Conservation (phyloP, 169 alveolate species). For the Condylostoma magnum region DNA sequence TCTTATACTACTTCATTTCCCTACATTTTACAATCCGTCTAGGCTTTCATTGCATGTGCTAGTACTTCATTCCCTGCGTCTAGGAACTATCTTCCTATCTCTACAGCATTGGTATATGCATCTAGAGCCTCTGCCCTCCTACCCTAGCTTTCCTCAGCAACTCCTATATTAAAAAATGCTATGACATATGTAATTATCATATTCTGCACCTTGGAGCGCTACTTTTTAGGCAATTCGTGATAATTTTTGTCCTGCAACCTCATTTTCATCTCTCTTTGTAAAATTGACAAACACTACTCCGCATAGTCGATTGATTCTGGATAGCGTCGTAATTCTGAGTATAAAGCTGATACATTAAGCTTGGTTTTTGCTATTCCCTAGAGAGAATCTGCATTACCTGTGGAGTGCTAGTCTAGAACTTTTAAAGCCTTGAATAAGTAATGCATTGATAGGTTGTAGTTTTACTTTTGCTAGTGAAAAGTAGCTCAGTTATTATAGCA, state of each 20-base stretch:
- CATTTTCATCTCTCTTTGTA: slow-evolving; percentile 1
- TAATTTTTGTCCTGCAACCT: neutral
- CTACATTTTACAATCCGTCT: neutral
- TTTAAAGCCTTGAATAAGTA: slow-evolving; percentile 7
- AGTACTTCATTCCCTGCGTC: neutral
- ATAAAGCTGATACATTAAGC: slow-evolving; percentile 16
- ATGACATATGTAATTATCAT: slow-evolving; percentile 22
- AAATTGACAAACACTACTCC: neutral
- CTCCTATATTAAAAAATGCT: slow-evolving; percentile 28
- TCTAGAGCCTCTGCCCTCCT: neutral
- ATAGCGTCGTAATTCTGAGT: neutral
- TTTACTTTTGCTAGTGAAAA: neutral
- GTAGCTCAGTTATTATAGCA: slow-evolving; percentile 23
- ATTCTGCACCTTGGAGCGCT: neutral
- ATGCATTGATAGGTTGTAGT: slow-evolving; percentile 6
- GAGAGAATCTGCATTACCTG: neutral
- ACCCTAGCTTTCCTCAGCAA: slow-evolving; percentile 21
- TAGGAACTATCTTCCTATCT: slow-evolving; percentile 1
- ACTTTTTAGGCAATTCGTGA: neutral
- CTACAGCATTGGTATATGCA: slow-evolving; percentile 25
- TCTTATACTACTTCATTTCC: neutral
- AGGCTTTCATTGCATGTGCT: slow-evolving; percentile 1
- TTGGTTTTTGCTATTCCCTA: slow-evolving; percentile 13
- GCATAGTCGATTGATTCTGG: slow-evolving; percentile 5
- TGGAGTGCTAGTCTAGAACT: neutral